A percentile compares a stretch with the other conserved stretches of the same genome.
Evolutionary conservation across 805 yeast genomes (phyloP).

Genomic region (Lachancea cidri): DNA sequence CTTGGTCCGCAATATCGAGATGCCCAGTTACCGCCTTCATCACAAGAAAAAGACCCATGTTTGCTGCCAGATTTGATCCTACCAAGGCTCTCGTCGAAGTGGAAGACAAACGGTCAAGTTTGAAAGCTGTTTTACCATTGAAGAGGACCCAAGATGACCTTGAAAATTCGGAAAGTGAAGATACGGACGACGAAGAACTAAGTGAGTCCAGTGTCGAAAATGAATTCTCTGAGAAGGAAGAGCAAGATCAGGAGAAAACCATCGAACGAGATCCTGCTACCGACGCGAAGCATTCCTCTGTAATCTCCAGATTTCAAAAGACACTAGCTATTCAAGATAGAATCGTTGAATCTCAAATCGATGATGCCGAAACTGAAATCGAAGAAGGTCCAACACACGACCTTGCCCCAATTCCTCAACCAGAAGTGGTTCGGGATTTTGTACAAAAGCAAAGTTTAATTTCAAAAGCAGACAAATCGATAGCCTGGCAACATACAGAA

Average conservation of each 20-base stretch:
- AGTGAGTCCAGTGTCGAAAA: conserved; percentile 13
- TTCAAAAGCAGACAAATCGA: conserved; percentile 40
- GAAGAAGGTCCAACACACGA: conserved; percentile 34
- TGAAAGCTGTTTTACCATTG: conserved; percentile 4
- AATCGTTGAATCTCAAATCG: conserved; percentile 17
- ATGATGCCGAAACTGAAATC: conserved; percentile 12
- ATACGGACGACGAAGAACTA: conserved; percentile 1
- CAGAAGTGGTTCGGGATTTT: conserved; percentile 41
- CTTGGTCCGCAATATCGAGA: background rate
- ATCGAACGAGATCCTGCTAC: conserved; percentile 9
- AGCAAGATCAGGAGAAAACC: conserved; percentile 10
- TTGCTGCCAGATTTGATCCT: conserved; percentile 64
- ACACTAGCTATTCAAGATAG: conserved; percentile 34
- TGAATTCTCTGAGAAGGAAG: conserved; percentile 8
- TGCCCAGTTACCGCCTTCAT: background rate
- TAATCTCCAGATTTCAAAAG: conserved; percentile 50
- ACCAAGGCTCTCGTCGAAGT: conserved; percentile 17
- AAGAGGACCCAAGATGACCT: conserved; percentile 13
- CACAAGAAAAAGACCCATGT: conserved; percentile 38
- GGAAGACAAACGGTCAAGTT: background rate
- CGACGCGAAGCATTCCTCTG: conserved; percentile 42
- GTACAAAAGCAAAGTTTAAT: conserved; percentile 18
- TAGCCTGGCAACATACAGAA: conserved; percentile 29
- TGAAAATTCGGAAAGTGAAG: conserved; percentile 12
- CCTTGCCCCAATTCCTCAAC: conserved; percentile 82